These are phyloP conservation scores for Penicillium freii DNA, from an alignment of 2,329 filamentous ascomycete genomes.

Conservation along the genomic window DNA sequence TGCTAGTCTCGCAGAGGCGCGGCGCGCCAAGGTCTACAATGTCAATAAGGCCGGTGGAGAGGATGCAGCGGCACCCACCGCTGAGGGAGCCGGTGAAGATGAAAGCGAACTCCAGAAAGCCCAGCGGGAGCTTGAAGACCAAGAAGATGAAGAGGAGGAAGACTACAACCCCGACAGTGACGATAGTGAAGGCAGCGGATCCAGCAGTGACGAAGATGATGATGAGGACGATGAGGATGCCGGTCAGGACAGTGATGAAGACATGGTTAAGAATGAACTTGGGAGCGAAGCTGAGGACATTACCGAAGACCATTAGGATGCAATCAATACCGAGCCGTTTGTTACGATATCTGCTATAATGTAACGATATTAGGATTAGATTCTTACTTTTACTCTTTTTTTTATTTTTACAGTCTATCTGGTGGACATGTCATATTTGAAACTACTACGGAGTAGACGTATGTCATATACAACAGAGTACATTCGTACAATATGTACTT, in stretches of 20 bases:
- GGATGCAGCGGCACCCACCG: conserved; percentile 21
- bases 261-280: conserved; percentile 41
- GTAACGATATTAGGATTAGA: not conserved
- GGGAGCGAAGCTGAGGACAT: conserved; percentile 47
- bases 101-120: conserved; percentile 59
- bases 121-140: conserved; percentile 53
- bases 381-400: too few species aligned
- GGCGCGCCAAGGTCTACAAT: conserved; percentile 61
- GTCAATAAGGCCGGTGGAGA: conserved; percentile 41
- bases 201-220: conserved; percentile 43
- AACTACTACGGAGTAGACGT: not conserved
- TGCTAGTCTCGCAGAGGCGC: conserved; percentile 59
- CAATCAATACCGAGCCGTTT: not conserved
- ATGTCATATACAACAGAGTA: not conserved
- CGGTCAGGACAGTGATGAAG: conserved; percentile 31
- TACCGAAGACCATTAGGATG: conserved; percentile 26
- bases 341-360: not conserved
- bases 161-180: conserved; percentile 54
- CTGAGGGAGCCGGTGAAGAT: conserved; percentile 47
- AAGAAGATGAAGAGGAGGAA: conserved; percentile 51
- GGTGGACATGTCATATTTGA: conserved; percentile 24
- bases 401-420: conserved; percentile 7
- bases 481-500: conserved; percentile 5
- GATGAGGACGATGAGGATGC: conserved; percentile 32
- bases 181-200: conserved; percentile 49